Base-by-base conservation (phyloP, 1,139 yeast genomes). In the Blastobotrys buckinghamii region DNA sequence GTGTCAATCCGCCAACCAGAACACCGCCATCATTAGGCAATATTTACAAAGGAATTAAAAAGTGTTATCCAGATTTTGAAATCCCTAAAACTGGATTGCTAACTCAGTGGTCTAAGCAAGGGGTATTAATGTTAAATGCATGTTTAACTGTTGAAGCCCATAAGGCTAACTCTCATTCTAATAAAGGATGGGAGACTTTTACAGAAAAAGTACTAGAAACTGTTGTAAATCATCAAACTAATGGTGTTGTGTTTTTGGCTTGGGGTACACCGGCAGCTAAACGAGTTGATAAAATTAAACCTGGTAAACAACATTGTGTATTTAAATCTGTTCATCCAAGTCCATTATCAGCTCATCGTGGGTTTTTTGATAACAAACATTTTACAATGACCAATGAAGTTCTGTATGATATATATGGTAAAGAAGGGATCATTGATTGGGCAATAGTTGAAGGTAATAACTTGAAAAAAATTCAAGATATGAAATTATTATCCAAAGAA, bases 211-310 rank as follows among this genome's bases (percentile, higher is more conserved):
- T 82, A 1, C 76, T 89, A 22, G 69, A 75, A 24, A 72, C 82
- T 22, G 67, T 78, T 16, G 63, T 69, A 49, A 54, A 63, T 30
- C 62, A 69, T 30, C n/a, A n/a, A n/a, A 57, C 65, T 0, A 59
- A 64, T 2, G 90, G 90, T 6, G 74, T 89, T 38, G 94, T 84
- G 4, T 76, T 92, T 29, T 71, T 92, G 72, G 86, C 95, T 0
- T 94, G 99, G 99, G 99, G 99, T 0, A 70, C 79, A 8, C 96
- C 97, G 1, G 98, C 98, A 0, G 89, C 83, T 47, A 83, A 79
- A 53, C 71, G 95, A 35, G 75, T 88, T 1, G 74, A 72, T 40
- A 70, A 69, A 51, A 61, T 65, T 45, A 62, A 55, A 13, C 75
- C 69, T 27, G 70, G 66, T 42, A 36, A 27, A 8, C 15, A 42